Conservation (phyloP, 495 filamentous ascomycete genomes). For the Lineolata rhizophorae region DNA sequence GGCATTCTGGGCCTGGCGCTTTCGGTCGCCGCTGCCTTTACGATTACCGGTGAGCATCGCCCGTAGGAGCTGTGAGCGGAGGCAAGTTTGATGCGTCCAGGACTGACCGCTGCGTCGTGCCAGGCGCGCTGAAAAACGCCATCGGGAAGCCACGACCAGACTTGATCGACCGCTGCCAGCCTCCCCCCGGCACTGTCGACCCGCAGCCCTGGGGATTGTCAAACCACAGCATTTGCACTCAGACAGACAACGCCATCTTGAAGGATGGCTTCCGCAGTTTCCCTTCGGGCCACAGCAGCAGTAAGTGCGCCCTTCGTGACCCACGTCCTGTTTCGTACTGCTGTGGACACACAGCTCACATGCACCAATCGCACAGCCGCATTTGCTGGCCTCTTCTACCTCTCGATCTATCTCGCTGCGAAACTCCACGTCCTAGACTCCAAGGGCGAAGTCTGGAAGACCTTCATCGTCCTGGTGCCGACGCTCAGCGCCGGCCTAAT, state of each 20-base stretch:
- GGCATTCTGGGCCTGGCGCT: neutral
- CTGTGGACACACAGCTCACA: slow-evolving; percentile 2
- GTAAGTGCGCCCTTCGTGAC: slow-evolving; percentile 14
- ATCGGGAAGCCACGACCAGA: slow-evolving; percentile 2
- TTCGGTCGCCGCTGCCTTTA: neutral
- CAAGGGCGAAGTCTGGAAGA: slow-evolving; percentile 53
- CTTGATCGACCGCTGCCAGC: slow-evolving; percentile 1
- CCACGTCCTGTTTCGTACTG: too few relatives aligned
- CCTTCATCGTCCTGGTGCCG: slow-evolving; percentile 42
- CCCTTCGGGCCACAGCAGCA: slow-evolving; percentile 43
- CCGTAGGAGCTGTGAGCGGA: too few relatives aligned
- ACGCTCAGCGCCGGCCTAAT: slow-evolving; percentile 31
- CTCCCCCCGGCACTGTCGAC: neutral
- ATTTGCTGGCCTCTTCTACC: slow-evolving; percentile 64
- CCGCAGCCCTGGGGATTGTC: neutral
- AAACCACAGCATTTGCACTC: slow-evolving; percentile 25
- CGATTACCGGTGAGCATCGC: too few relatives aligned
- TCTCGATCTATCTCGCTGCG: slow-evolving; percentile 38
- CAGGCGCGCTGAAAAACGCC: neutral
- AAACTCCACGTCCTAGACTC: slow-evolving; percentile 39
- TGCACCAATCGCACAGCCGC: slow-evolving; percentile 20
- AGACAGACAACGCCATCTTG: slow-evolving; percentile 18
- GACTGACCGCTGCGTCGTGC: too few relatives aligned
- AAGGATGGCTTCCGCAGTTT: slow-evolving; percentile 44
- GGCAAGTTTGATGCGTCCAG: too few relatives aligned